A percentile compares a stretch with the other conserved stretches of the same genome.
These are phyloP conservation scores for Psophocarpus tetragonolobus DNA, from an alignment of 306 rosid species.

Conservation along the genomic window DNA sequence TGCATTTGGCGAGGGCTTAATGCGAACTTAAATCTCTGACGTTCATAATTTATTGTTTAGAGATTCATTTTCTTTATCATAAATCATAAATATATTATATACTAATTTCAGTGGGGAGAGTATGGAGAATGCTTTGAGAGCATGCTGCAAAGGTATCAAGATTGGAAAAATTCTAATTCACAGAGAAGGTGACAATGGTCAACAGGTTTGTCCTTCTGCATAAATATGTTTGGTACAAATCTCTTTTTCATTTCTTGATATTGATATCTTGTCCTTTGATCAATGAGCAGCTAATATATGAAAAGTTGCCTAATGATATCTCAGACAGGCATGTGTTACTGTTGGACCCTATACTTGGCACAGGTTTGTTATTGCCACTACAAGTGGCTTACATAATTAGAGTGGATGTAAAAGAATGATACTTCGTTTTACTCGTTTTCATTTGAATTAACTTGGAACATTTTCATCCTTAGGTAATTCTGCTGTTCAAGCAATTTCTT, in stretches of 20 bases:
- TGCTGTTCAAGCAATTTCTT: constrained; percentile 94
- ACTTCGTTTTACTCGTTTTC: background rate
- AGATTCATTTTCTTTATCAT: background rate
- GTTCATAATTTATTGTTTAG: background rate
- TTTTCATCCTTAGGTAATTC: constrained; percentile 72
- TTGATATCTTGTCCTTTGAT: constrained; percentile 23
- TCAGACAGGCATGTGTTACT: constrained; percentile 94
- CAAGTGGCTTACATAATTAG: background rate
- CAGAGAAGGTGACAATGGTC: constrained; percentile 98
- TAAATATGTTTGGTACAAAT: constrained; percentile 7
- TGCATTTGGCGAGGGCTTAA: background rate
- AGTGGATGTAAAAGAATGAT: background rate
- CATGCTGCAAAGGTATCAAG: constrained; percentile 99
- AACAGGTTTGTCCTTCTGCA: constrained; percentile 65
- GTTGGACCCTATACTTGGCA: constrained; percentile 97
- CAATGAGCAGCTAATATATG: constrained; percentile 78
- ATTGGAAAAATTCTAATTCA: constrained; percentile 98
- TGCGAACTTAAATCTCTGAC: background rate
- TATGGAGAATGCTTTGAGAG: constrained; percentile 98
- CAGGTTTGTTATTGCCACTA: constrained; percentile 58
- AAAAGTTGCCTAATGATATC: constrained; percentile 90
- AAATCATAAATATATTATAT: background rate
- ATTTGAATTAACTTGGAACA: constrained; percentile 11
- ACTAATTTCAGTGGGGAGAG: constrained; percentile 85
- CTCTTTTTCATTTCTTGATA: constrained; percentile 2